Conservation (phyloP, 2,329 filamentous ascomycete species). For the Penicillium sp. region DNA sequence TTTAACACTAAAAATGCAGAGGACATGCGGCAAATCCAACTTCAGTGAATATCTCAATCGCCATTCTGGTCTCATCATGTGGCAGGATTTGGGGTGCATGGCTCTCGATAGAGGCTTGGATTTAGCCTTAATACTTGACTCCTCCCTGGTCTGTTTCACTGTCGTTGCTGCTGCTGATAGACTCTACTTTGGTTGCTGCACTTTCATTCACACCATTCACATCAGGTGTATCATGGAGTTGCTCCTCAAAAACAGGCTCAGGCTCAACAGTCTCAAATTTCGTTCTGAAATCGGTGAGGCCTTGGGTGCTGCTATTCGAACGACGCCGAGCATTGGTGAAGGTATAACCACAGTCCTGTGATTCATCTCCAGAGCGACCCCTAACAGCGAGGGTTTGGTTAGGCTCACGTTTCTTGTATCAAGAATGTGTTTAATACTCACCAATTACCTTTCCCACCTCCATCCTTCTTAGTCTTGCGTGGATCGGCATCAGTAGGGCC, state of each 20-base stretch:
- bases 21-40: background rate
- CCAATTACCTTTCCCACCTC: slow-evolving; percentile 92
- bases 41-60: background rate
- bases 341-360: slow-evolving; percentile 80
- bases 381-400: slow-evolving; percentile 48
- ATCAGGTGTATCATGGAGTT: slow-evolving; percentile 66
- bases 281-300: slow-evolving; percentile 81
- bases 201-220: slow-evolving; percentile 38
- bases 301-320: slow-evolving; percentile 82
- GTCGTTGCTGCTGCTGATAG: slow-evolving; percentile 49
- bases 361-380: slow-evolving; percentile 81
- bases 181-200: slow-evolving; percentile 18
- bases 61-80: background rate
- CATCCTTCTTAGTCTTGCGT: slow-evolving; percentile 96
- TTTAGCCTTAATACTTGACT: slow-evolving; percentile 6
- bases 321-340: slow-evolving; percentile 84
- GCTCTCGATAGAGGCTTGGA: background rate
- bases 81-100: background rate
- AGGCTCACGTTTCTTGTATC: background rate
- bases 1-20: background rate
- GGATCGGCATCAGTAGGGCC: slow-evolving; percentile 80
- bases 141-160: slow-evolving; percentile 12
- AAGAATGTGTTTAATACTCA: slow-evolving; percentile 49
- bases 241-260: slow-evolving; percentile 91
- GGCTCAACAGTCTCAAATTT: slow-evolving; percentile 92